Base-by-base conservation (phyloP, 1,284 basidiomycete genomes). In the Sporisorium reilianum region DNA sequence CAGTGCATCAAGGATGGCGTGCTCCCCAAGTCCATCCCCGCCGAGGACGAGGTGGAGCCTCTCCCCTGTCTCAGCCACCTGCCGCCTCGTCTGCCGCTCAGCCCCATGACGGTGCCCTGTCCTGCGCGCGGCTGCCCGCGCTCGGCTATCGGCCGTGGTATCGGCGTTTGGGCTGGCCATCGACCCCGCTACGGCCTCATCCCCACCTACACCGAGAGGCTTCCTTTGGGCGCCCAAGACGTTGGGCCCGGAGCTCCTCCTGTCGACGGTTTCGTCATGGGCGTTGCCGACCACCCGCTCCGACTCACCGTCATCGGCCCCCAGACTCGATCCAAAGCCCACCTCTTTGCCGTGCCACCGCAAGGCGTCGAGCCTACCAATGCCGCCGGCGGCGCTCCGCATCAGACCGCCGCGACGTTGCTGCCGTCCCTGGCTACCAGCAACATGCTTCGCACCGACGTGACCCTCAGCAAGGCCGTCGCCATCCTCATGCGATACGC, bases 221-320 rank as follows among this genome's bases (percentile, higher is more conserved):
- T 75, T 22, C 71, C 75, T 0, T 8, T 54, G 25, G 65, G 41
- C 48, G 14, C 23, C 14, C 32, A 66, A 52, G 73, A 75, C 26
- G 41, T 70, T 14, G 76, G 72, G 1, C 73, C 78, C 11, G 80
- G 76, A 12, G 56, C 59, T 1, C 67, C 70, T 18, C 78, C 80
- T 23, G 52, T 80, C 23, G 80, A 81, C 40, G 80, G 78, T n/a
- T 81, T 81, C 28, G 74, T 81, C 30, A 73, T 81, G 44, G 76
- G 75, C 14, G 70, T 72, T 16, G 67, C 76, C 4, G 71, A 78
- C 38, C 76, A 81, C 18, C 68, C 75, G 14, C 58, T 67, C 20
- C 45, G 71, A 22, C 78, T 81, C 20, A 74, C 67, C 53, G 77
- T 81, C 55, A 64, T 81, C 34, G 70, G 67, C 11, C 71, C 80